Base-by-base conservation (phyloP, 2,329 filamentous ascomycete species). In the Sphaerostilbella broomeana region DNA sequence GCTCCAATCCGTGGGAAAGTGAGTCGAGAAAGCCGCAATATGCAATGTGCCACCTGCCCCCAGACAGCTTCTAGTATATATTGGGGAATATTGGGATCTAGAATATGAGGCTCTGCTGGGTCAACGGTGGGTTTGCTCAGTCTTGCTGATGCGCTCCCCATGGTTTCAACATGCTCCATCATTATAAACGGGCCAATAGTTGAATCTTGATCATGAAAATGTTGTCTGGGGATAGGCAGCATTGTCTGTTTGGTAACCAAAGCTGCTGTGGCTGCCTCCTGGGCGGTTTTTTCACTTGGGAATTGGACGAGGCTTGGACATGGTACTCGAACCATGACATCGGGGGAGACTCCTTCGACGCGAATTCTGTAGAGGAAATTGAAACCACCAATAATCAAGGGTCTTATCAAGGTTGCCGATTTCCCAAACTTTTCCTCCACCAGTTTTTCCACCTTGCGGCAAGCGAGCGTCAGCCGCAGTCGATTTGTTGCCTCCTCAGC, bases 1-100 rank as follows among this genome's bases (percentile, higher is more conserved):
- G 56, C 61, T 6, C 65, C 66, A n/a, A 72, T 68, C 15, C 49
- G 49, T 13, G 55, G 25, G 15, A 70, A 64, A 0, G 49, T 55
- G 1, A 51, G 44, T 6, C 20, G 47, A 2, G 53, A 59, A 1
- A 72, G 51, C 38, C 66, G 56, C 4, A 72, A 50, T 15, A 69
- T 11, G 28, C 63, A 63, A 5, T 49, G 49, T 4, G 64, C 65
- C 27, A 69, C 51, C 38, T 65, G 51, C 1, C 43, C 26, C 42
- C 65, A 70, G 2, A 62, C 37, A 1, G 17, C 25, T 36, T 54
- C 38, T 0, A 68, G 53, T 11, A 42, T 55, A 6, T 45, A 31
- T 17, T 65, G 51, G 4, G 49, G 38, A n/a, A 66, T 51, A 22
- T 59, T 36, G 4, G 47, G 47, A 19, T 48, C 16, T 28, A 56